Base-by-base conservation (phyloP, 192 early-diverging fungal species). In the Linderina pennispora region DNA sequence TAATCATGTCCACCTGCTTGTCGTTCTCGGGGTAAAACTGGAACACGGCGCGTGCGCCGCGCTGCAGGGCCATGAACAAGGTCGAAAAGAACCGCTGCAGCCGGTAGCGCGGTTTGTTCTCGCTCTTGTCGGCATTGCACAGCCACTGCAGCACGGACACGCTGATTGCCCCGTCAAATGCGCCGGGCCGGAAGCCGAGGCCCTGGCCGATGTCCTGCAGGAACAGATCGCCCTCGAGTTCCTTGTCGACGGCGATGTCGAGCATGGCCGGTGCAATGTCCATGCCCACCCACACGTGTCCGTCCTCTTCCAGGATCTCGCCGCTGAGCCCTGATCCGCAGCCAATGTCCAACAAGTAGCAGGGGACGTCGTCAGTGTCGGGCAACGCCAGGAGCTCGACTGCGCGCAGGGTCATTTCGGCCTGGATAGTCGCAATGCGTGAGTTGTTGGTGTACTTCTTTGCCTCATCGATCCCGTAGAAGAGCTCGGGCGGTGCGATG, bases 1-100 rank as follows among this genome's bases (percentile, higher is more conserved):
- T 85, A 45, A 99, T 90, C 75, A 97, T 76, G 53, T 99, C 87
- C 28, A 93, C 80, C 65, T 99, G 96, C 40, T 84, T 75, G 46
- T 92, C 86, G 65, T 95, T 94, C 62, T 96, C 94, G 0, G 96
- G 94, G 58, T 99, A 97, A 50, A 99, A 96, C 75, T 99, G 96
- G 74, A 97, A 99, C 19, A 99, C 79, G 8, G 91, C 91, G n/a
- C 92, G 75, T 8, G 91, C 89, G 10, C 94, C 93, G 10, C 90
- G 75, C 33, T 84, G 65, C 53, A 97, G 65, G 8, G 89, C 76
- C n/a, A 89, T 89, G 54, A 92, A 97, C 20, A 97, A 67, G 8
- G 94, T 91, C 8, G 85, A 80, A 50, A 99, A 99, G 69, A 99
- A 99, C 14, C 91, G 77, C 34, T 67, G 68, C 14, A 99, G 68